Conservation (phyloP, 2,329 filamentous ascomycete species). For the Herpotrichia juniperi region DNA sequence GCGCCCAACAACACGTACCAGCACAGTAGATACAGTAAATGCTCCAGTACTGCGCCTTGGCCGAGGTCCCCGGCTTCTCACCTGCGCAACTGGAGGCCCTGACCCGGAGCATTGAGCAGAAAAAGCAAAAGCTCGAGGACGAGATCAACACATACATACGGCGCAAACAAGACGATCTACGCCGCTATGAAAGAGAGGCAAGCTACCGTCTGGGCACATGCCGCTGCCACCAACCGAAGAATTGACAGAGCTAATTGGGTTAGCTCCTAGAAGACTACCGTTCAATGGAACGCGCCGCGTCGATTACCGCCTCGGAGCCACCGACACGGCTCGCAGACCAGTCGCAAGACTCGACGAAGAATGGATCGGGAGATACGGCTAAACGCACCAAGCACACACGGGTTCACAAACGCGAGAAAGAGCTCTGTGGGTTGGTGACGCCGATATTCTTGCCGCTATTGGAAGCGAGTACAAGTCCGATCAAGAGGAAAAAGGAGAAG, state of each 20-base stretch:
- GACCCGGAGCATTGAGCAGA: slow-evolving; percentile 39
- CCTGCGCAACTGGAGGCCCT: slow-evolving; percentile 38
- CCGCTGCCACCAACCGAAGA: slow-evolving; percentile 10
- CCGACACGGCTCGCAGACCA: slow-evolving; percentile 7
- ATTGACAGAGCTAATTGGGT: slow-evolving; percentile 29
- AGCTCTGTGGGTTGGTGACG: slow-evolving; percentile 44
- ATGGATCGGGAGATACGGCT: slow-evolving; percentile 28
- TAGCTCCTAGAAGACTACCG: slow-evolving; percentile 42
- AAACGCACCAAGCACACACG: slow-evolving; percentile 43
- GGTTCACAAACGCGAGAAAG: slow-evolving; percentile 45
- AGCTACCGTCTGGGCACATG: too few relatives aligned
- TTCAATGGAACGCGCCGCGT: slow-evolving; percentile 33
- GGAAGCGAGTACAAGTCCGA: slow-evolving; percentile 33
- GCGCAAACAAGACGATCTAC: slow-evolving; percentile 41
- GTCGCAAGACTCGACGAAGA: slow-evolving; percentile 19
- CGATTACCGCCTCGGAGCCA: not conserved
- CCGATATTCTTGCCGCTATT: slow-evolving; percentile 45
- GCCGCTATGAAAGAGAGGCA: slow-evolving; percentile 40
- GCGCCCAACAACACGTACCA: slow-evolving; percentile 12
- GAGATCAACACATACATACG: slow-evolving; percentile 43
- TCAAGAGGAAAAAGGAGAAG: slow-evolving; percentile 28
- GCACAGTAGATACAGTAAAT: slow-evolving; percentile 35
- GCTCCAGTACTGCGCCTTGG: slow-evolving; percentile 37
- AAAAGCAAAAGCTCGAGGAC: slow-evolving; percentile 42
- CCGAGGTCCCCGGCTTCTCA: slow-evolving; percentile 39